These are phyloP conservation scores for Coemansia sp. DNA, from an alignment of 192 early-diverging fungal species.

Conservation along the genomic window DNA sequence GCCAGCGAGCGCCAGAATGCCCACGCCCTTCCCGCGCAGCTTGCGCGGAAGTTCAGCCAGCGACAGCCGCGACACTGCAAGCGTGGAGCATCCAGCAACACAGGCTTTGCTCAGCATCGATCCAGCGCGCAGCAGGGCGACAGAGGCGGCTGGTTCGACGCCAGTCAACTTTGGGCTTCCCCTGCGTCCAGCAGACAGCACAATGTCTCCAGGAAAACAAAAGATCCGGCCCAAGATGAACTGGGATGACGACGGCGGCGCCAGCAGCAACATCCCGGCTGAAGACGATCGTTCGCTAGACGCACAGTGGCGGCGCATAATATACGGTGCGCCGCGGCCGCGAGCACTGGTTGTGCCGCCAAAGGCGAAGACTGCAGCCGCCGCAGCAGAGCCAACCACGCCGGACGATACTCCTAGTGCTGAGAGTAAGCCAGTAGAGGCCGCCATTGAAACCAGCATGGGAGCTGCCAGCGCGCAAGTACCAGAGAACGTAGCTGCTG, in stretches of 20 bases:
- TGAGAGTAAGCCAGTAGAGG: no score
- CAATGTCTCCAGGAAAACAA: constrained; percentile 18
- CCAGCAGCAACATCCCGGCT: constrained; percentile 5
- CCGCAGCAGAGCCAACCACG: no score
- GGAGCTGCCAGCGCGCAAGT: no score
- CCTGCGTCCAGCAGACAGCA: constrained; percentile 2
- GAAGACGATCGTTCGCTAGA: constrained; percentile 27
- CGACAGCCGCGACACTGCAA: background rate
- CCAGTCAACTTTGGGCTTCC: constrained; percentile 13
- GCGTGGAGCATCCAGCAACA: background rate
- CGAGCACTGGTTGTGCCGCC: constrained; percentile 3
- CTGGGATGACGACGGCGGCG: constrained; percentile 42
- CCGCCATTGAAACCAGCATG: no score
- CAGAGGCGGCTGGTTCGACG: background rate
- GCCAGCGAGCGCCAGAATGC: constrained; percentile 23
- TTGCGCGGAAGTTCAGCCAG: background rate
- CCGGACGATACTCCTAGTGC: no score
- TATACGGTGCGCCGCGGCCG: constrained; percentile 32
- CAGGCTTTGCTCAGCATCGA: constrained; percentile 1
- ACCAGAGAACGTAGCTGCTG: no score
- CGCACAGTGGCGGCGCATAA: constrained; percentile 46
- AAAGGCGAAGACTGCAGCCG: background rate
- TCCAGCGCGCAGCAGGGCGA: background rate
- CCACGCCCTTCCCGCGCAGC: constrained; percentile 35
- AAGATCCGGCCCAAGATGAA: constrained; percentile 22